phyloP scores from a whole-genome alignment of 768 basidiomycete genomes.

The Tulasnella sp. region DNA sequence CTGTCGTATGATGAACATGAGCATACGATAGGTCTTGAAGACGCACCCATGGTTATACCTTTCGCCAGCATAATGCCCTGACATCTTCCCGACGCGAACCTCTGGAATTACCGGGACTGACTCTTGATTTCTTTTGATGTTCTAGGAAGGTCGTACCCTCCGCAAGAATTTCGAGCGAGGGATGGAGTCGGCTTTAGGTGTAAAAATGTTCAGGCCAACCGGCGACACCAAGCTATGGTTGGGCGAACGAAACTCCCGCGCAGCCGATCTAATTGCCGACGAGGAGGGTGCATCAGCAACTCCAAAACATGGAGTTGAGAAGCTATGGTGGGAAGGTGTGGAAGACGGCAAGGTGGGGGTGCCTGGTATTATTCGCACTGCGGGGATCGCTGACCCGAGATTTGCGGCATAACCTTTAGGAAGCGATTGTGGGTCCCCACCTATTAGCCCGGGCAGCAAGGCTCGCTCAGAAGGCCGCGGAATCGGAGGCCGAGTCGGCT shows the following conservation, averaged over 20 bases:
- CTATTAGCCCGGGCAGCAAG: constrained; percentile 48
- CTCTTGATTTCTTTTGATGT: constrained; percentile 16
- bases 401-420: constrained; percentile 40
- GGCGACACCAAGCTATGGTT: background rate
- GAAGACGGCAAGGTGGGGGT: constrained; percentile 58
- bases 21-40: constrained; percentile 91
- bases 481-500: constrained; percentile 44
- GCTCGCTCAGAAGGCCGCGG: constrained; percentile 37
- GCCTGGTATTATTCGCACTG: background rate
- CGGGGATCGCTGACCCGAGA: background rate
- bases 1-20: constrained; percentile 33
- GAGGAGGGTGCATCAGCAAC: constrained; percentile 59
- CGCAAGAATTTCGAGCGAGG: constrained; percentile 76
- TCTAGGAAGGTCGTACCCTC: constrained; percentile 52
- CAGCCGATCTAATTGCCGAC: constrained; percentile 50
- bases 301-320: background rate
- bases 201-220: constrained; percentile 35
- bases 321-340: constrained; percentile 75
- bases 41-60: constrained; percentile 66
- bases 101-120: constrained; percentile 36
- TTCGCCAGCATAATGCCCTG: constrained; percentile 59
- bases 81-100: constrained; percentile 38
- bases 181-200: constrained; percentile 76
- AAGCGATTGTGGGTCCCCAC: constrained; percentile 56
- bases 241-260: background rate